Evolutionary conservation across 2,329 filamentous ascomycete genomes (phyloP).

Genomic region (Exophiala xenobiotica): DNA sequence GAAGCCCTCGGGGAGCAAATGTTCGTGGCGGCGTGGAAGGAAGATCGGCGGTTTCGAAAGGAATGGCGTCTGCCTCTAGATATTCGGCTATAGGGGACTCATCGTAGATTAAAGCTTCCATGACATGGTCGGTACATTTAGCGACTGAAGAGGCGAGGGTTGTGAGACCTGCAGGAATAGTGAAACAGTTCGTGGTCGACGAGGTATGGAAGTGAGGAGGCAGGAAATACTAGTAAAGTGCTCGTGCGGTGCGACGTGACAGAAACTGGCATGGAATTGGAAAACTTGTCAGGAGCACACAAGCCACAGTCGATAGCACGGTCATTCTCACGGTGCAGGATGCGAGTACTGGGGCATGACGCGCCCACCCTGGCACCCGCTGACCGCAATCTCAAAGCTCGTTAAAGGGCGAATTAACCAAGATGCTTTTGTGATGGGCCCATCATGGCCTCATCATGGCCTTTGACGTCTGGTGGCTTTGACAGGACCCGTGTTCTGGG

Average conservation of each 20-base stretch:
- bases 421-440: neutral
- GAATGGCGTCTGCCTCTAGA: slow-evolving; percentile 70
- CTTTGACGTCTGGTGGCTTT: neutral
- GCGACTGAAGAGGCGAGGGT: neutral
- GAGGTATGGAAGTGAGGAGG: slow-evolving; percentile 2
- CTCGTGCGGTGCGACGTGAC: neutral
- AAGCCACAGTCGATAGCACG: neutral
- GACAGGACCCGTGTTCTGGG: neutral
- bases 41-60: slow-evolving; percentile 38
- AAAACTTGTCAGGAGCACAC: neutral
- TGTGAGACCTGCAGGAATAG: slow-evolving; percentile 4
- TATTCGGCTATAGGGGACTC: slow-evolving; percentile 86
- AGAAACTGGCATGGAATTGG: neutral
- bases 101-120: slow-evolving; percentile 87
- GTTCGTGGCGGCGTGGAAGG: slow-evolving; percentile 42
- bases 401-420: neutral
- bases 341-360: neutral
- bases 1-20: slow-evolving; percentile 46
- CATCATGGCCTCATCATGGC: too few relatives aligned
- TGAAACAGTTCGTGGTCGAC: slow-evolving; percentile 6
- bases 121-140: slow-evolving; percentile 42
- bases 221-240: neutral
- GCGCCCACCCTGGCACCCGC: neutral
- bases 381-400: neutral
- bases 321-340: too few relatives aligned